These are phyloP conservation scores for Candida khao-thaluensis DNA, from an alignment of 805 yeast genomes.

Conservation along the genomic window DNA sequence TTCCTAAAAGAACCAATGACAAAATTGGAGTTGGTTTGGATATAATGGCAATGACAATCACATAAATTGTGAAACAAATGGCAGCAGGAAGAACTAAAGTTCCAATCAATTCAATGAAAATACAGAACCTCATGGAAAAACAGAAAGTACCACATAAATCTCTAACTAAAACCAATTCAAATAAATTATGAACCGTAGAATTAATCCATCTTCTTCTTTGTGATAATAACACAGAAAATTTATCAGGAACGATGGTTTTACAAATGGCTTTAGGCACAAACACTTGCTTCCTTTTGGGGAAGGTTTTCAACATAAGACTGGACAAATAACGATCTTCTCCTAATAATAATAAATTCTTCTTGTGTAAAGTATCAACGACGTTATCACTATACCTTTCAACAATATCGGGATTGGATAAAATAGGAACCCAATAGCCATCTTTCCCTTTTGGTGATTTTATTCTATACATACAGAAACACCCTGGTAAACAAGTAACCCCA, in stretches of 20 bases:
- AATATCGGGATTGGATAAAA: slow-evolving; percentile 87
- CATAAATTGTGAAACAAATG: slow-evolving; percentile 76
- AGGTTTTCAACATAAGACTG: slow-evolving; percentile 81
- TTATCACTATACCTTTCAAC: slow-evolving; percentile 90
- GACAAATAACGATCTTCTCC: slow-evolving; percentile 91
- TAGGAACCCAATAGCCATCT: slow-evolving; percentile 82
- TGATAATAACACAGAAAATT: slow-evolving; percentile 73
- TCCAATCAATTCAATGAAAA: slow-evolving; percentile 79
- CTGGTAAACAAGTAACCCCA: slow-evolving; percentile 92
- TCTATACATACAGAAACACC: slow-evolving; percentile 90
- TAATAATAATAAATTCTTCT: slow-evolving; percentile 75
- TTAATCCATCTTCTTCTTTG: slow-evolving; percentile 98
- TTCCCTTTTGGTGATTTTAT: slow-evolving; percentile 83
- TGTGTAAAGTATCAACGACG: slow-evolving; percentile 78
- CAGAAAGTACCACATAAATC: slow-evolving; percentile 94
- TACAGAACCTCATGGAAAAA: slow-evolving; percentile 91
- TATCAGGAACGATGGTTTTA: slow-evolving; percentile 86
- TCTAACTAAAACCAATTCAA: slow-evolving; percentile 80
- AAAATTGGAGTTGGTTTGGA: slow-evolving; percentile 73
- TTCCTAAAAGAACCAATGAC: slow-evolving; percentile 71
- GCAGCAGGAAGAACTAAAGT: slow-evolving; percentile 90
- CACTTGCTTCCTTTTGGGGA: slow-evolving; percentile 84
- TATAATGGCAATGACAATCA: slow-evolving; percentile 67
- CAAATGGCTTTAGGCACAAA: slow-evolving; percentile 91
- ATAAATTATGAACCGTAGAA: slow-evolving; percentile 87